phyloP scores from a whole-genome alignment of 148 eudicot genomes.

The Camellia japonica region DNA sequence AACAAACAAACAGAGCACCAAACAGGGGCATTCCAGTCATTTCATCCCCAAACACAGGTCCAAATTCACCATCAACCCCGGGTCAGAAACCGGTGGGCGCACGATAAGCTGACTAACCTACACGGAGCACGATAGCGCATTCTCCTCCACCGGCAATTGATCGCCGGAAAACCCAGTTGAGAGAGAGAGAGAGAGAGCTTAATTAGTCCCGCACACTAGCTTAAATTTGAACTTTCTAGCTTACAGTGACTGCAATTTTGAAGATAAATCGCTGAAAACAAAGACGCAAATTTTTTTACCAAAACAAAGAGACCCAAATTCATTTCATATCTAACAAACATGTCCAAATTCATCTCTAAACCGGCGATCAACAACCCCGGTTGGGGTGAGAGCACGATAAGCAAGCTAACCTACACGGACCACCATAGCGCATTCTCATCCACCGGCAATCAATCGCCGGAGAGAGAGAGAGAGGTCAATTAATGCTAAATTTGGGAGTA shows the following conservation, averaged over 20 bases:
- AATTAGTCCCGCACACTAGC: background rate
- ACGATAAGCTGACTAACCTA: conserved; percentile 6
- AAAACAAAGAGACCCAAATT: no score
- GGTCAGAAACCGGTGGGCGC: background rate
- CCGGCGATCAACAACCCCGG: background rate
- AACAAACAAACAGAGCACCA: background rate
- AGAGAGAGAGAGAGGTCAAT: background rate
- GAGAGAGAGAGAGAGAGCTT: background rate
- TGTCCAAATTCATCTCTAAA: background rate
- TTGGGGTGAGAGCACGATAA: conserved; percentile 2
- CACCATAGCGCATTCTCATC: background rate
- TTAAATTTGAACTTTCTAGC: background rate
- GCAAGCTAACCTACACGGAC: conserved; percentile 3
- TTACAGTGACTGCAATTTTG: background rate
- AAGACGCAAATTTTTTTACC: background rate
- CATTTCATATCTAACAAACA: background rate
- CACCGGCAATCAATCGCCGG: conserved; percentile 5
- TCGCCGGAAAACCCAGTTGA: background rate
- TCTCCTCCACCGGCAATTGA: background rate
- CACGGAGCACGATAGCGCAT: conserved; percentile 1
- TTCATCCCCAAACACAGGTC: background rate
- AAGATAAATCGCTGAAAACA: background rate
- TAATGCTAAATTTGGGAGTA: background rate
- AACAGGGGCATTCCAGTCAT: background rate
- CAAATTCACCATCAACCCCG: background rate